phyloP scores from a whole-genome alignment of 352 stramenopile genomes.

The Pythium oligandrum region DNA sequence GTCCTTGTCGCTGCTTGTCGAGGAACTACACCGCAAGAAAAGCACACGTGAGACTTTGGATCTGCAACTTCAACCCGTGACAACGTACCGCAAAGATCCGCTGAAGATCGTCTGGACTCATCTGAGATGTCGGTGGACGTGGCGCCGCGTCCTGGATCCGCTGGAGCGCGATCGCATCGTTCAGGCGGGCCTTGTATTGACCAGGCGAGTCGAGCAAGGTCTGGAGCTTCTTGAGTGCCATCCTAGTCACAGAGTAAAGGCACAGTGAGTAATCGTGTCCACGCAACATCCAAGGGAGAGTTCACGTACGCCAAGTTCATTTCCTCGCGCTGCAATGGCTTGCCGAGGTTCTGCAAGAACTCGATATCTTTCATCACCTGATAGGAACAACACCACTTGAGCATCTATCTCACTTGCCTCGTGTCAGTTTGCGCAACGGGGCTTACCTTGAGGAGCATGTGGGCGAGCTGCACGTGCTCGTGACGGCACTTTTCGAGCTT shows the following conservation, averaged over 20 bases:
- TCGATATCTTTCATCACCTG: slow-evolving; percentile 87
- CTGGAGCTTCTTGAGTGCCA: slow-evolving; percentile 82
- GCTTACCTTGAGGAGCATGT: slow-evolving; percentile 70
- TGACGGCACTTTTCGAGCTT: slow-evolving; percentile 84
- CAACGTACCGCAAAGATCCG: slow-evolving; percentile 27
- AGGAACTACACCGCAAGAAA: slow-evolving; percentile 40
- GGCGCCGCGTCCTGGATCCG: slow-evolving; percentile 53
- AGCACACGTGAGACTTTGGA: background rate
- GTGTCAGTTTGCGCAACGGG: background rate
- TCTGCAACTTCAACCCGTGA: too few species aligned
- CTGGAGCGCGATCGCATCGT: slow-evolving; percentile 71
- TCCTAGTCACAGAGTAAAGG: slow-evolving; percentile 21
- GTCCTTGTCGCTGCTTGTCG: slow-evolving; percentile 78
- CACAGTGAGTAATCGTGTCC: too few species aligned
- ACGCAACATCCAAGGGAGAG: slow-evolving; percentile 3
- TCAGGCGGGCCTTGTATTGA: slow-evolving; percentile 85
- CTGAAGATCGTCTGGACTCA: slow-evolving; percentile 73
- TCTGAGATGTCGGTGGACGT: slow-evolving; percentile 31
- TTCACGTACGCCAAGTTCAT: slow-evolving; percentile 68
- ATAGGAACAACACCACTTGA: background rate
- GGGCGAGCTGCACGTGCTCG: slow-evolving; percentile 79
- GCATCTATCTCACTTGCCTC: background rate
- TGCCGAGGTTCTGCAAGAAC: slow-evolving; percentile 80
- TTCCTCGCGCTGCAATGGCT: slow-evolving; percentile 76
- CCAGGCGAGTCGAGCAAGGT: slow-evolving; percentile 70